Conservation (phyloP, 352 stramenopile genomes). For the Phytophthora niederhauseri region DNA sequence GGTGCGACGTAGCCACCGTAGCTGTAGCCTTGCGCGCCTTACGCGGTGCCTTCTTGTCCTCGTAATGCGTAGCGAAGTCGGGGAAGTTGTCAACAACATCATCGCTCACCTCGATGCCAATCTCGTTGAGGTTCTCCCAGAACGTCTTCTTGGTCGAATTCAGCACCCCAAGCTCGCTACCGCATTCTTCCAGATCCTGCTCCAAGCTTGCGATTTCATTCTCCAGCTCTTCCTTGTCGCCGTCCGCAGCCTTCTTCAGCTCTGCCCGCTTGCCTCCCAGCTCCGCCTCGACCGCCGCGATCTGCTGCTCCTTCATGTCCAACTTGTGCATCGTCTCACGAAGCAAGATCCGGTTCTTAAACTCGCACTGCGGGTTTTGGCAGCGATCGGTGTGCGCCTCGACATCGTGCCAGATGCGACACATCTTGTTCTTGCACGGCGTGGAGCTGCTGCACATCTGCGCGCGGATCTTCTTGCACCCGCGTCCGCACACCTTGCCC, state of each 20-base stretch:
- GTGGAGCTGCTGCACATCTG: constrained; percentile 71
- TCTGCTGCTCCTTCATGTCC: constrained; percentile 63
- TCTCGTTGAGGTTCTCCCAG: constrained; percentile 70
- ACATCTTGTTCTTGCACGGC: constrained; percentile 73
- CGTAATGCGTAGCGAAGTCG: constrained; percentile 56
- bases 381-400: constrained; percentile 74
- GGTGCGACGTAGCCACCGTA: constrained; percentile 1
- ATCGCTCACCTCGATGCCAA: constrained; percentile 58
- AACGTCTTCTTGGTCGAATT: constrained; percentile 60
- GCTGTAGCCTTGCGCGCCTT: constrained; percentile 29
- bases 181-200: constrained; percentile 54
- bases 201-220: constrained; percentile 67
- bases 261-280: constrained; percentile 47
- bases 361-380: constrained; percentile 68
- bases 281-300: constrained; percentile 38
- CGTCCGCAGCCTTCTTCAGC: constrained; percentile 38
- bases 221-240: constrained; percentile 52
- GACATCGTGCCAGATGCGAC: constrained; percentile 75
- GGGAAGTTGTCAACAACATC: constrained; percentile 63
- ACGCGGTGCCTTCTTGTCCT: constrained; percentile 38
- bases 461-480: constrained; percentile 67
- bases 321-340: constrained; percentile 82
- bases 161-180: constrained; percentile 50
- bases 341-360: constrained; percentile 72
- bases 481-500: constrained; percentile 48